Conservation (phyloP, 2,329 filamentous ascomycete species). For the Emergomyces africanus region DNA sequence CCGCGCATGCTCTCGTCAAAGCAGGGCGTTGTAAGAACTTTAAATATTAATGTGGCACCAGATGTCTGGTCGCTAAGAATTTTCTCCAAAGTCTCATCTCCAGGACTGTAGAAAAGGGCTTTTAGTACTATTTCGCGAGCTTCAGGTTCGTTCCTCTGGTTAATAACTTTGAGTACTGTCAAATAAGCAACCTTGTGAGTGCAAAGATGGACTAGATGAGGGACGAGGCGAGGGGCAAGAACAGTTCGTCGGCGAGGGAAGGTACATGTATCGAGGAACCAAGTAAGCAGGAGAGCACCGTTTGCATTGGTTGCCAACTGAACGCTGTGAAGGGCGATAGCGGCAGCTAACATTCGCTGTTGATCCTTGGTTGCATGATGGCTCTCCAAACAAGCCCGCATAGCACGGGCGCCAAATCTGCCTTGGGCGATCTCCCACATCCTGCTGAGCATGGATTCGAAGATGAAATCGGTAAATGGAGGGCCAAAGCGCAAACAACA, state of each 20-base stretch:
- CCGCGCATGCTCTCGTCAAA: conserved; percentile 82
- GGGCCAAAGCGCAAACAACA: conserved; percentile 85
- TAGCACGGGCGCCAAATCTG: conserved; percentile 85
- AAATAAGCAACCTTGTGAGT: conserved; percentile 98
- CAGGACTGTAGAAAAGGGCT: conserved; percentile 81
- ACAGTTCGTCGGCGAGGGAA: conserved; percentile 87
- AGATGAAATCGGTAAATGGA: conserved; percentile 91
- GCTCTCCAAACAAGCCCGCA: conserved; percentile 93
- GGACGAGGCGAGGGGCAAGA: conserved; percentile 79
- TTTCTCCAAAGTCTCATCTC: conserved; percentile 75
- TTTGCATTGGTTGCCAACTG: conserved; percentile 95
- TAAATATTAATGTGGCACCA: conserved; percentile 93
- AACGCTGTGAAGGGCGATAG: conserved; percentile 92
- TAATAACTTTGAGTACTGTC: conserved; percentile 95
- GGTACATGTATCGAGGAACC: conserved; percentile 96
- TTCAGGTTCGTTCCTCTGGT: conserved; percentile 88
- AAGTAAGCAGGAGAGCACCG: conserved; percentile 82
- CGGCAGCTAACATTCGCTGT: conserved; percentile 84
- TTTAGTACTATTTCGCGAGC: conserved; percentile 81
- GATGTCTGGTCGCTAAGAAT: conserved; percentile 86
- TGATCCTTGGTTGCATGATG: conserved; percentile 92
- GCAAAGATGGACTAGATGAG: conserved; percentile 86
- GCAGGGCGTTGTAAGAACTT: conserved; percentile 94
- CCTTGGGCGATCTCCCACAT: conserved; percentile 93
- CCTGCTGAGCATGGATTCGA: conserved; percentile 87